Conservation (phyloP, 2,329 filamentous ascomycete genomes). For the Teratosphaeria gauchensis region DNA sequence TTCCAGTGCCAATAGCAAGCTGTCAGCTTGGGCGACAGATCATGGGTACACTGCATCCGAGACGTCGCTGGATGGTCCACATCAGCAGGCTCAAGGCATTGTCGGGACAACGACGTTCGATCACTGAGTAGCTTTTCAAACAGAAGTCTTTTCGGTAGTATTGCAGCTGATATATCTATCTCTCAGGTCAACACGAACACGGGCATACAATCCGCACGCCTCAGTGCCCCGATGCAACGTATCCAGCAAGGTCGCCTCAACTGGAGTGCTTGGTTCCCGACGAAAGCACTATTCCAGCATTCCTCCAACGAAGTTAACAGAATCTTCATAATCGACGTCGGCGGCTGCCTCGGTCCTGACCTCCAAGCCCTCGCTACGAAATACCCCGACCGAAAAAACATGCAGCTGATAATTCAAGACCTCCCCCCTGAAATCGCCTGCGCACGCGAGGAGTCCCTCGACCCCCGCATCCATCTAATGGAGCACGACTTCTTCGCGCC, state of each 20-base stretch:
- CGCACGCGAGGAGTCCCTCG: background rate
- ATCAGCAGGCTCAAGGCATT: constrained; percentile 4
- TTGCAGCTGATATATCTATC: background rate
- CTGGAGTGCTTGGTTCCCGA: constrained; percentile 6
- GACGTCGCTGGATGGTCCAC: constrained; percentile 4
- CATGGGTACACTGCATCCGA: background rate
- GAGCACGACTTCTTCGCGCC: constrained; percentile 1
- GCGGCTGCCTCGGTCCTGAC: background rate
- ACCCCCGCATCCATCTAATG: background rate
- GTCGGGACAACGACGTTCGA: constrained; percentile 7
- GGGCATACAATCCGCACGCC: background rate
- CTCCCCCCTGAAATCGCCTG: background rate
- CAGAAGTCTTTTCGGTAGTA: background rate
- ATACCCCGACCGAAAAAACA: background rate
- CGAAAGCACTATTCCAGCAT: background rate
- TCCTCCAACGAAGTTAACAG: background rate
- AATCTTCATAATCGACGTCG: background rate
- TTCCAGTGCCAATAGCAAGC: constrained; percentile 1
- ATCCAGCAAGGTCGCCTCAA: constrained; percentile 5
- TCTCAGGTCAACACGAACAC: background rate
- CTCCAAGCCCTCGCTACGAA: background rate
- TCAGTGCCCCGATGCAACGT: constrained; percentile 6
- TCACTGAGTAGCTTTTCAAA: constrained; percentile 1
- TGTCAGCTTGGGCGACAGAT: background rate
- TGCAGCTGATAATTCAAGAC: background rate